phyloP scores from a whole-genome alignment of 352 stramenopile genomes.

The Phytophthora sp. region DNA sequence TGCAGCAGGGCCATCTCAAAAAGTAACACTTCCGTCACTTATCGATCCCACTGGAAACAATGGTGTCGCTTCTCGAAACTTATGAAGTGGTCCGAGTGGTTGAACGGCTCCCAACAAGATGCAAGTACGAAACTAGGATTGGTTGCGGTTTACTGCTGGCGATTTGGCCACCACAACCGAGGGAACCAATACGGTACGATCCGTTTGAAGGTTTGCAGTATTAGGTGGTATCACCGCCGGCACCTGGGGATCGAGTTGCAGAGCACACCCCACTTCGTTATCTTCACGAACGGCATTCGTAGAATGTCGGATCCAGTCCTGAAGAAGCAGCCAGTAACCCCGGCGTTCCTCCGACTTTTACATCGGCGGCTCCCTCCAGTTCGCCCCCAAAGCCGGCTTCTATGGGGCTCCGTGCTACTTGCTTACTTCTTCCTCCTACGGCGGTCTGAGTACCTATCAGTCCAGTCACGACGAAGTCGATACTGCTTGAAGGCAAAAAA shows the following conservation, averaged over 20 bases:
- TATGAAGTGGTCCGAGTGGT: not conserved
- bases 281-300: not conserved
- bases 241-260: not conserved
- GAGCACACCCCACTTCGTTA: not conserved
- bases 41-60: slow-evolving; percentile 4
- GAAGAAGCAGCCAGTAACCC: not conserved
- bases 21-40: slow-evolving; percentile 12
- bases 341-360: slow-evolving; percentile 4
- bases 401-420: not conserved
- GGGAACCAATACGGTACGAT: slow-evolving; percentile 6
- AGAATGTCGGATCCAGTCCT: not conserved
- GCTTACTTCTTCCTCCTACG: slow-evolving; percentile 7
- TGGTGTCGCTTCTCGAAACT: not conserved
- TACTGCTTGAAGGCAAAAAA: not conserved
- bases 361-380: not conserved
- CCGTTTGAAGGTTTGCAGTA: not conserved
- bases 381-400: not conserved
- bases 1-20: not conserved
- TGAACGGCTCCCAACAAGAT: not conserved
- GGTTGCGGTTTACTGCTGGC: slow-evolving; percentile 1
- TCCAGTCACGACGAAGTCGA: not conserved
- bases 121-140: not conserved
- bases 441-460: not conserved
- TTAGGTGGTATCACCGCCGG: not conserved
- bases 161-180: not conserved